Conservation (phyloP, 345 rosid genomes). For the Viola odorata region DNA sequence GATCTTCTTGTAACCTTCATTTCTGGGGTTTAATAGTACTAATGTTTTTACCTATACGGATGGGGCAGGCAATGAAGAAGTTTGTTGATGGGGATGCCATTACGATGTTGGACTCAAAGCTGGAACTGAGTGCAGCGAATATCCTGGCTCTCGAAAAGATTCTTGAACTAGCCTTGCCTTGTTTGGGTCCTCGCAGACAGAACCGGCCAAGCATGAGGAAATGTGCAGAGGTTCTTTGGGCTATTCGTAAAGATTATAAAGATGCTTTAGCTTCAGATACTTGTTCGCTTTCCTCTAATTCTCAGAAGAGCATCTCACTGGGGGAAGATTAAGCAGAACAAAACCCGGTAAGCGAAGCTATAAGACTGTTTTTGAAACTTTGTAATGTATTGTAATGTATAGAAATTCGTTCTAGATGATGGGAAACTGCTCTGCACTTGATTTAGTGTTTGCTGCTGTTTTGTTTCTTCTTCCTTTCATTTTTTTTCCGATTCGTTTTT, state of each 20-base stretch:
- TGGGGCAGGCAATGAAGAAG: conserved; percentile 67
- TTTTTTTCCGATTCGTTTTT: no score
- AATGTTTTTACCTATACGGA: no score
- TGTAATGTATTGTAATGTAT: no score
- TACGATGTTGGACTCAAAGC: conserved; percentile 59
- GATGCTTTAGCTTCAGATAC: conserved; percentile 35
- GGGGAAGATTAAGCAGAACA: conserved; percentile 20
- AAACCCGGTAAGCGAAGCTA: neutral
- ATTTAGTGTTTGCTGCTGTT: no score
- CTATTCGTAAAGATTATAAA: conserved; percentile 76
- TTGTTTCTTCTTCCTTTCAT: no score
- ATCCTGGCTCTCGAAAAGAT: conserved; percentile 61
- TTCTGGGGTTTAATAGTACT: neutral
- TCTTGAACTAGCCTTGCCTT: conserved; percentile 65
- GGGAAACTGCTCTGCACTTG: no score
- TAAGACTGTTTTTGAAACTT: no score
- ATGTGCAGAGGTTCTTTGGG: conserved; percentile 84
- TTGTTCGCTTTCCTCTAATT: conserved; percentile 29
- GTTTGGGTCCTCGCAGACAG: conserved; percentile 68
- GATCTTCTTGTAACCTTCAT: conserved; percentile 13
- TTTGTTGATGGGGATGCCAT: conserved; percentile 58
- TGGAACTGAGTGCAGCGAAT: conserved; percentile 41
- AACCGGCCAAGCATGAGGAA: conserved; percentile 73
- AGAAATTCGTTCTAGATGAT: no score
- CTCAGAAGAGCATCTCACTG: conserved; percentile 26